Evolutionary conservation across 805 yeast genomes (phyloP), one percentile per base, ranked within the genome.

Genomic region (Nakazawaea siamensis): DNA sequence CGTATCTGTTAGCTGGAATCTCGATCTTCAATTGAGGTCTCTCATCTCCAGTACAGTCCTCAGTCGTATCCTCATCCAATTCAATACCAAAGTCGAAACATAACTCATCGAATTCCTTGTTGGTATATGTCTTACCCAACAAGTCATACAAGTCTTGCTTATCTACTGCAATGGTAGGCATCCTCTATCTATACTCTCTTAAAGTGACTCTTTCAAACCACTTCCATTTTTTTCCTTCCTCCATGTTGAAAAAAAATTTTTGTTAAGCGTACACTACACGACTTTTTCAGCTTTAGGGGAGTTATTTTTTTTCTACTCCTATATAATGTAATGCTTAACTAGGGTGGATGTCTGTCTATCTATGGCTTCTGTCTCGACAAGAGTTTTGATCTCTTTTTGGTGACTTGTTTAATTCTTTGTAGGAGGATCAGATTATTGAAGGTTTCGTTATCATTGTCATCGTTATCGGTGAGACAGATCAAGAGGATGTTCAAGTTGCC

Each of bases 71-170:
- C 64, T 94, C 99, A 58, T 92, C 99, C 43, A 92, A 73, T 66
- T 92, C 99, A 47, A 92, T 78, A 50, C 99, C 99, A 49, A 88
- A 92, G 54, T 90, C 94, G 66, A 92, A 92, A 66, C 97, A 92
- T 48, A 92, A 74, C 61, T 88, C 97, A 55, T 92, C 99, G 50
- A 92, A 88, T 55, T 90, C 98, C 49, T 86, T 76, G 46, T 92
- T 82, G 50, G 95, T 73, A 54, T 76, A 77, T 33, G 60, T 54
- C 42, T 66, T 65, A 26, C 71, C 97, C 43, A 92, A 68, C 29
- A 85, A 74, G 52, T 78, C 75, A 66, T 75, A 92, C 44, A 92
- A 73, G 57, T 92, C 97, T 55, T 80, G 83, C 57, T 94, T 88
- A 59, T 92, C 97, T 45, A 92, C 97, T 20, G 94, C 73, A 54